Base-by-base conservation (phyloP, 495 filamentous ascomycete genomes). In the Penicillium psychrofluorescens region DNA sequence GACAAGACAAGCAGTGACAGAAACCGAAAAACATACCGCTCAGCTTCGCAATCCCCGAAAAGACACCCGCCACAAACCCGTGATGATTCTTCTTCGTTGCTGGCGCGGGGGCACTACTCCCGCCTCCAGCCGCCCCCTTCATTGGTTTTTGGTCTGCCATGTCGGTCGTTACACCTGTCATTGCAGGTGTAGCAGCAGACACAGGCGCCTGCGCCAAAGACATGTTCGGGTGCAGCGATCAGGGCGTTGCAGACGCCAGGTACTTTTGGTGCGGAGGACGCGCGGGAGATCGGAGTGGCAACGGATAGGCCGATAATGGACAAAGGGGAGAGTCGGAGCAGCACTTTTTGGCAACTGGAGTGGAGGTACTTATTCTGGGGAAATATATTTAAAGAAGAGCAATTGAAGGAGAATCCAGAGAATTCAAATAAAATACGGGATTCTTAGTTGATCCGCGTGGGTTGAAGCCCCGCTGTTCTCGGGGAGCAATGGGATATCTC, bases 21-120 rank as follows among this genome's bases (percentile, higher is more conserved):
- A 35, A 35, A 12, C 10, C 4, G 41, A 32, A 16, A 28, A n/a
- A 64, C 77, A 46, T 64, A 90, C 89, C 90, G 64, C 78, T 80
- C 43, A 95, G 67, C 68, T 98, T 98, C 41, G 88, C 81, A 56
- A 96, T 85, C 11, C 92, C 92, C 10, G 87, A 94, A 56, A 95
- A 96, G 9, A 96, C 78, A 6, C 92, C 92, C 0, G 85, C 92
- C 11, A 96, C 89, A 62, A 96, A 98, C 8, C 92, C 92, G 53
- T 88, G 90, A 71, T 95, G 96, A 53, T 79, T 70, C 9, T 53
- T 53, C 40, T 68, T 70, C 7, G 55, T 49, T 1, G 32, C 22
- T 34, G 55, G 45, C 14, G 54, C 38, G 6, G 58, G 40, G 13
- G 52, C 37, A 6, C 42, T 40, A 10, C 30, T 47, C 16, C 14